phyloP scores from a whole-genome alignment of 371 early-diverging fungal genomes.

The Apophysomyces elegans region DNA sequence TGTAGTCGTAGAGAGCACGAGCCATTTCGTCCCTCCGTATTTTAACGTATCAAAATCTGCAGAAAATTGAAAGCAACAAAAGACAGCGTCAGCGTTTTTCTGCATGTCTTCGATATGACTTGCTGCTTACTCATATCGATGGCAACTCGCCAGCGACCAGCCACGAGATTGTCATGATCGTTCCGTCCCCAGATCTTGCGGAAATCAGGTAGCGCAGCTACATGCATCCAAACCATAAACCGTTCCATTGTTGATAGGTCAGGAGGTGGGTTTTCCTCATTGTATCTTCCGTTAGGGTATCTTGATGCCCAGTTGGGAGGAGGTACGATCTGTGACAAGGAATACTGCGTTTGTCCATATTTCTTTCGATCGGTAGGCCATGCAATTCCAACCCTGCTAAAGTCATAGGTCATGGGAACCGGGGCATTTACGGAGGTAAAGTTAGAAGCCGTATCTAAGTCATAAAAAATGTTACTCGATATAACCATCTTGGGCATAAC shows the following conservation, averaged over 20 bases:
- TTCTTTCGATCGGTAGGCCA: conserved; percentile 87
- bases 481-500: background rate
- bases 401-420: conserved; percentile 46
- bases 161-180: conserved; percentile 54
- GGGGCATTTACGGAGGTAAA: conserved; percentile 22
- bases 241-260: conserved; percentile 75
- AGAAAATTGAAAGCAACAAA: background rate
- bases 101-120: background rate
- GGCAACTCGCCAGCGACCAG: conserved; percentile 68
- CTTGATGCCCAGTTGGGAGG: conserved; percentile 79
- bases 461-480: background rate
- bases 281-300: conserved; percentile 65
- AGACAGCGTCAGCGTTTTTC: background rate
- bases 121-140: conserved; percentile 66
- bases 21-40: conserved; percentile 90
- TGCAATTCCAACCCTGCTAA: conserved; percentile 74
- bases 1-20: conserved; percentile 91
- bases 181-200: conserved; percentile 93
- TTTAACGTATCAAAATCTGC: conserved; percentile 79
- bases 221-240: conserved; percentile 99
- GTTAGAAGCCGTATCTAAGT: conserved; percentile 44
- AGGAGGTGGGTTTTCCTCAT: conserved; percentile 67
- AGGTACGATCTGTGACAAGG: conserved; percentile 59
- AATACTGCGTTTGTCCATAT: conserved; percentile 67
- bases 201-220: conserved; percentile 95